Base-by-base conservation (phyloP, 2,329 filamentous ascomycete species). In the Trichoderma aggressivum region DNA sequence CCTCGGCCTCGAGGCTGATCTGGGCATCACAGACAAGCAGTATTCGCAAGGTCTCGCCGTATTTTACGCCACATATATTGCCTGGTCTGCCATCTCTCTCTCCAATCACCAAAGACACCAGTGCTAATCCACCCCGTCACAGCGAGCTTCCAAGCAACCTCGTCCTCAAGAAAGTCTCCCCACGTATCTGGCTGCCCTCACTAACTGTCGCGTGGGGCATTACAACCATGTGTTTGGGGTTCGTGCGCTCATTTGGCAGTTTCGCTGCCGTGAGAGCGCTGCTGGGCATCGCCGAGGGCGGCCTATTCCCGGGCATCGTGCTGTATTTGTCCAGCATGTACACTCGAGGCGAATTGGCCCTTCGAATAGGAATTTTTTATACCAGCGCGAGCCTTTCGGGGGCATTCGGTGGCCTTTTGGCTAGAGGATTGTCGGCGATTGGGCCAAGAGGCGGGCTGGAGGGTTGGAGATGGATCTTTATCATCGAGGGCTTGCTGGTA, bases 281-380 rank as follows among this genome's bases (percentile, higher is more conserved):
- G 36, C 81, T 92, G 6, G 90, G 90, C 10, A 74, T 89, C 5
- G 86, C 87, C 0, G 90, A 92, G 78, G 90, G 89, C 50, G 90
- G 90, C 0, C 79, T 92, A 43, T 79, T 92, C 3, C 90, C 90
- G 0, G 90, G 90, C 60, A 91, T 92, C 84, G 85, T 91, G 1
- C 80, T 92, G 1, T 92, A 92, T 75, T 83, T 92, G 14, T 90
- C 89, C 0, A 83, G 84, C 7, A 86, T 92, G 73, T 90, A 91
- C 75, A 86, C 84, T 21, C 82, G 89, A 24, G 82, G 84, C 1
- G 88, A 91, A 73, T 81, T 91, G 73, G 88, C 88, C 0, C 78
- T 91, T 47, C 83, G 90, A 5, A 90, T 92, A 63, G 90, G 89
- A 34, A 81, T 92, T 7, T 91, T 92, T 75, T 92, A 91, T 77